A percentile compares a stretch with the other conserved stretches of the same genome.
phyloP scores from a whole-genome alignment of 2,329 filamentous ascomycete species.

The Fusarium sp. region DNA sequence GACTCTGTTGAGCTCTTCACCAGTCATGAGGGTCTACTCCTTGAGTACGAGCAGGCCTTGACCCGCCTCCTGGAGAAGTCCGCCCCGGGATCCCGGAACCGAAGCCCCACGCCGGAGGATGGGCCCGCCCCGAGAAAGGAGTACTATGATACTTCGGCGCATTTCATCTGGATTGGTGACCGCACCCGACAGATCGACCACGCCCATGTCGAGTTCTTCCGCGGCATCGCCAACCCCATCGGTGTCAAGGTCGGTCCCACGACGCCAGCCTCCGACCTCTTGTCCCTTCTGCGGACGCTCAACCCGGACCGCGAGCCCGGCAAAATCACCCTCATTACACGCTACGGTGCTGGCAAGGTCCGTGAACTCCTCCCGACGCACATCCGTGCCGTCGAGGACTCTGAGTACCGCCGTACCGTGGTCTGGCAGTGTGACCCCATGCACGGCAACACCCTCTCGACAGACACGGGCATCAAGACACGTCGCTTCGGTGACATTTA shows the following conservation, averaged over 20 bases:
- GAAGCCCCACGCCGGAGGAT: conserved; percentile 57
- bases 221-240: conserved; percentile 94
- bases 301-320: conserved; percentile 87
- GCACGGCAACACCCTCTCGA: conserved; percentile 85
- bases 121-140: conserved; percentile 60
- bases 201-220: conserved; percentile 97
- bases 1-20: conserved; percentile 96
- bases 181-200: conserved; percentile 93
- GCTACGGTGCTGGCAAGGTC: conserved; percentile 88
- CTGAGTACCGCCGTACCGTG: conserved; percentile 74
- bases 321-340: conserved; percentile 95
- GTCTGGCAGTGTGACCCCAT: conserved; percentile 99
- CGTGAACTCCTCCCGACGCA: conserved; percentile 81
- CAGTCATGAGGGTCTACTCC: conserved; percentile 91
- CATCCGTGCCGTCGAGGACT: conserved; percentile 88
- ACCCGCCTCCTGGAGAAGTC: conserved; percentile 81
- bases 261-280: conserved; percentile 81
- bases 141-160: conserved; percentile 94
- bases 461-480: conserved; percentile 87
- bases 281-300: conserved; percentile 83
- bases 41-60: conserved; percentile 93
- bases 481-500: conserved; percentile 92
- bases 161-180: conserved; percentile 99
- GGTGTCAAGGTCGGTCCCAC: conserved; percentile 96
- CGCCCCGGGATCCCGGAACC: conserved; percentile 49